Conservation (phyloP, 345 rosid genomes). For the Dipteronia dyeriana region DNA sequence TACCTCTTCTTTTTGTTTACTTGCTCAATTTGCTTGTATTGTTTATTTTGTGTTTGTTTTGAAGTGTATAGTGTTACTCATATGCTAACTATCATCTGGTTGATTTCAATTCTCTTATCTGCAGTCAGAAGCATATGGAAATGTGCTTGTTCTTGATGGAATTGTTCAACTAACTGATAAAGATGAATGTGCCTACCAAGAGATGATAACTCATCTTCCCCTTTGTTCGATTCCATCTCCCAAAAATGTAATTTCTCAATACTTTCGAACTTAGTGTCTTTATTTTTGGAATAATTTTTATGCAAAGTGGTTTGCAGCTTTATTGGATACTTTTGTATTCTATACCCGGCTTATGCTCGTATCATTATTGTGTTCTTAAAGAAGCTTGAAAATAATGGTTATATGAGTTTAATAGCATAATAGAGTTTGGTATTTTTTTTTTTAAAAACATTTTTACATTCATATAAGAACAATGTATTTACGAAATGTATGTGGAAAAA, state of each 20-base stretch:
- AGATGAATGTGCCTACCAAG: conserved; percentile 98
- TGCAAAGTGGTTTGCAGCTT: not conserved
- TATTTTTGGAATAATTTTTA: not conserved
- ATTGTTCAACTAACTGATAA: conserved; percentile 93
- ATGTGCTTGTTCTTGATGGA: conserved; percentile 98
- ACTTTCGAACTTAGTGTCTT: not conserved
- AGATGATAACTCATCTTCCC: conserved; percentile 98
- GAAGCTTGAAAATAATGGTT: not conserved
- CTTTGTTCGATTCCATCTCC: conserved; percentile 87
- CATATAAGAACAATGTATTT: not conserved
- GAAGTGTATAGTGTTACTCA: not conserved
- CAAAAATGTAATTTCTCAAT: conserved; percentile 51
- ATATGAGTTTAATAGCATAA: not conserved
- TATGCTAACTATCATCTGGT: not conserved
- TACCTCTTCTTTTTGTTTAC: not conserved
- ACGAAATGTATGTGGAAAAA: not conserved
- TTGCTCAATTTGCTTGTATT: not conserved
- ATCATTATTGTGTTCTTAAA: not conserved
- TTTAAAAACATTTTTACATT: not conserved
- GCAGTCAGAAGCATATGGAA: conserved; percentile 89
- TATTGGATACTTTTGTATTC: not conserved
- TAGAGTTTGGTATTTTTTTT: not conserved
- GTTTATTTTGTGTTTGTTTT: not conserved
- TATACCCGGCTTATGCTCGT: not conserved
- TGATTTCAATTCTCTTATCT: conserved; percentile 20